These are phyloP conservation scores for Penicillium lagena DNA, from an alignment of 495 filamentous ascomycete species.

Conservation along the genomic window DNA sequence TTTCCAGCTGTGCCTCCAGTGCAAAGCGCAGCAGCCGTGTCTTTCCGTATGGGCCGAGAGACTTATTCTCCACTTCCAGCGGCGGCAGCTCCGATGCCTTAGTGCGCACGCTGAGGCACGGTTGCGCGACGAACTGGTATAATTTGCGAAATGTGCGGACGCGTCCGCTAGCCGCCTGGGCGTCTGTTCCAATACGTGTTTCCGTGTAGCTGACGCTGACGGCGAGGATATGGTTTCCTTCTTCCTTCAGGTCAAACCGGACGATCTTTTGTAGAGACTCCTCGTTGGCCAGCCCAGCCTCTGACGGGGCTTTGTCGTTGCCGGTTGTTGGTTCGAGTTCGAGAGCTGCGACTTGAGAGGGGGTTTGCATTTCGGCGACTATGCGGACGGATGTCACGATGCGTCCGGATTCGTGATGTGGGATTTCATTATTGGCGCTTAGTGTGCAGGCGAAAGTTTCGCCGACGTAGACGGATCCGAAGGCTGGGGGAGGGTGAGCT, in stretches of 20 bases:
- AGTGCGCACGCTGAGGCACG: conserved; percentile 81
- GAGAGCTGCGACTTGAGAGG: conserved; percentile 53
- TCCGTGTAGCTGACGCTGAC: conserved; percentile 90
- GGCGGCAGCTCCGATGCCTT: conserved; percentile 63
- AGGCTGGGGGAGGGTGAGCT: conserved; percentile 85
- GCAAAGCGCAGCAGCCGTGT: conserved; percentile 44
- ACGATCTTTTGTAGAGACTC: conserved; percentile 77
- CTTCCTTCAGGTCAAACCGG: conserved; percentile 82
- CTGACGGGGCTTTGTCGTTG: conserved; percentile 24
- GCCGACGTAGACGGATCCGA: conserved; percentile 91
- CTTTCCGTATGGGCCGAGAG: conserved; percentile 40
- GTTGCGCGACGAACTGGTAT: conserved; percentile 93
- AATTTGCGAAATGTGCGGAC: conserved; percentile 88
- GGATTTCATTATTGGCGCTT: conserved; percentile 84
- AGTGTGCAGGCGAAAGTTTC: conserved; percentile 93
- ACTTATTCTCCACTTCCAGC: conserved; percentile 36
- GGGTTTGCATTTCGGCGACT: conserved; percentile 91
- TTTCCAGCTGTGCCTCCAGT: conserved; percentile 92
- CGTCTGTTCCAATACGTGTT: conserved; percentile 44
- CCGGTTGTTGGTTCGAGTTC: conserved; percentile 38
- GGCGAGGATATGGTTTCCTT: conserved; percentile 88
- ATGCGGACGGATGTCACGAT: conserved; percentile 71
- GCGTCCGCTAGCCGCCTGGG: conserved; percentile 58
- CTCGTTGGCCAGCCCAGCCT: conserved; percentile 51
- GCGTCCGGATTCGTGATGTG: conserved; percentile 34